A percentile compares a stretch with the other conserved stretches of the same genome.
Evolutionary conservation across 768 basidiomycete species (phyloP).

Genomic region (Lentinula guzmanii): DNA sequence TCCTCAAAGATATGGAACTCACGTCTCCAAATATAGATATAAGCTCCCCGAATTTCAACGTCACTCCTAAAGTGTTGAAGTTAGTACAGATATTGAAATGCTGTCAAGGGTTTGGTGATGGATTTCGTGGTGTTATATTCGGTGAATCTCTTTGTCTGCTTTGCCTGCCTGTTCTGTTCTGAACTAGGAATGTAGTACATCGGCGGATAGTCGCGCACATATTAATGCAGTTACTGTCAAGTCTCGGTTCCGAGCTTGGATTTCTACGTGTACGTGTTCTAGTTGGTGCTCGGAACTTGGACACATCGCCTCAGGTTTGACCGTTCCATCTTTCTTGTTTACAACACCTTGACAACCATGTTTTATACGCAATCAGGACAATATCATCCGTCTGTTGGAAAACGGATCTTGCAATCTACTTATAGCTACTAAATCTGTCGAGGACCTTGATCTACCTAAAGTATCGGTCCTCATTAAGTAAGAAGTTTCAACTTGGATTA

Average conservation of each 20-base stretch:
- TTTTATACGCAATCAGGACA: slow-evolving; percentile 28
- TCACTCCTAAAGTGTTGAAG: slow-evolving; percentile 60
- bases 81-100: slow-evolving; percentile 55
- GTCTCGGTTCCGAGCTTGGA: slow-evolving; percentile 39
- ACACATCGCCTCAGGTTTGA: slow-evolving; percentile 2
- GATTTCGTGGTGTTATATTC: slow-evolving; percentile 60
- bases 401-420: slow-evolving; percentile 59
- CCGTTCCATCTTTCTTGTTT: not conserved
- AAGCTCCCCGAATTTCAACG: slow-evolving; percentile 55
- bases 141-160: slow-evolving; percentile 35
- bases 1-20: slow-evolving; percentile 58
- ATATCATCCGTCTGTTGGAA: slow-evolving; percentile 43
- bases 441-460: slow-evolving; percentile 56
- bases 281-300: slow-evolving; percentile 26
- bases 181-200: slow-evolving; percentile 35
- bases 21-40: slow-evolving; percentile 57
- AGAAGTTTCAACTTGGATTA: slow-evolving; percentile 9
- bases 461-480: slow-evolving; percentile 60
- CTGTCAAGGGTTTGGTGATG: slow-evolving; percentile 44
- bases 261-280: slow-evolving; percentile 54
- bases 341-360: not conserved
- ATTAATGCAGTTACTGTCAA: slow-evolving; percentile 55
- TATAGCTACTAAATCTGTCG: slow-evolving; percentile 49
- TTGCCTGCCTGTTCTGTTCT: slow-evolving; percentile 6
- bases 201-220: slow-evolving; percentile 45